Evolutionary conservation across 768 basidiomycete genomes (phyloP).

Genomic region (Trametes gibbosa): DNA sequence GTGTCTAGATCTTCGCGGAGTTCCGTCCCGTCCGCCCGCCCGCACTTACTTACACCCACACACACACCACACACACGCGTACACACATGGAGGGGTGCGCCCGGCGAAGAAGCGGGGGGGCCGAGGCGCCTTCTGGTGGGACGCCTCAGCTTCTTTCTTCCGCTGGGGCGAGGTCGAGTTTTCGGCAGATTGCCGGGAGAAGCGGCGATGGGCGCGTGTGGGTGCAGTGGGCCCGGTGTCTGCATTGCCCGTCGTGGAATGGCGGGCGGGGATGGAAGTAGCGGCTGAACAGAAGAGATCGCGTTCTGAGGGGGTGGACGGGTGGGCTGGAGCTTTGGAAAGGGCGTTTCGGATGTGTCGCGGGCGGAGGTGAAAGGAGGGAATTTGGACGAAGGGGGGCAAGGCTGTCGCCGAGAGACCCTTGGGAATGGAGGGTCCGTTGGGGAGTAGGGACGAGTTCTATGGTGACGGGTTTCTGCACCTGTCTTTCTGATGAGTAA

Average conservation of each 20-base stretch:
- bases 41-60: too few species aligned
- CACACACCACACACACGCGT: too few species aligned
- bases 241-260: too few species aligned
- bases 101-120: too few species aligned
- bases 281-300: constrained; percentile 3
- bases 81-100: not conserved
- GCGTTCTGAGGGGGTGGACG: not conserved
- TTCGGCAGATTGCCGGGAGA: not conserved
- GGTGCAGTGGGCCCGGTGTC: not conserved
- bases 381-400: not conserved
- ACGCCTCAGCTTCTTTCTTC: too few species aligned
- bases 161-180: not conserved
- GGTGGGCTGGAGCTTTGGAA: too few species aligned
- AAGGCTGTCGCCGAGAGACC: not conserved
- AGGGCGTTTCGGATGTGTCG: not conserved
- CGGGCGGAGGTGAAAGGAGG: not conserved
- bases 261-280: not conserved
- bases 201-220: not conserved
- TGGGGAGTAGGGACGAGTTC: not conserved
- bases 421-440: not conserved
- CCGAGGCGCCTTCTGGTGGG: too few species aligned
- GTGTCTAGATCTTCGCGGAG: not conserved
- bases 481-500: too few species aligned
- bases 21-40: too few species aligned
- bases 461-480: too few species aligned